Conservation (phyloP, 2,329 filamentous ascomycete species). For the Claviceps fusiformis region DNA sequence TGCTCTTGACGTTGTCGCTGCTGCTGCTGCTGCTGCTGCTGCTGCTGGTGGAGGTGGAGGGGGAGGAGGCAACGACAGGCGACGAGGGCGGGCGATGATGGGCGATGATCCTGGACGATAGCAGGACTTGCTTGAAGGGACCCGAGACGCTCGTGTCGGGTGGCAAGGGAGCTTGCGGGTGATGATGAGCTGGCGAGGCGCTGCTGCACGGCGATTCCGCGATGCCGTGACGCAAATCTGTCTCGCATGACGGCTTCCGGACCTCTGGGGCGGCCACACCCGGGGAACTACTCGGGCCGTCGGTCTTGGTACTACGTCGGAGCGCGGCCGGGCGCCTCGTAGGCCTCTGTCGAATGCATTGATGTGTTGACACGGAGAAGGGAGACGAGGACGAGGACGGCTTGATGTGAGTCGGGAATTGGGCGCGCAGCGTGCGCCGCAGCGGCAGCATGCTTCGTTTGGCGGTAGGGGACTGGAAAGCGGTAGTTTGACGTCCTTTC, state of each 20-base stretch:
- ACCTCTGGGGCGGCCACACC: not conserved
- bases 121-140: conserved; percentile 7
- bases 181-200: not conserved
- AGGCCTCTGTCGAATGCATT: conserved; percentile 2
- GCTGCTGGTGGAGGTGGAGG: not conserved
- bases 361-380: conserved; percentile 5
- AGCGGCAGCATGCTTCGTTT: not conserved
- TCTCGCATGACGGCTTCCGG: too few species aligned
- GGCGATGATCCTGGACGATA: conserved; percentile 8
- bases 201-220: too few species aligned
- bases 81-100: not conserved
- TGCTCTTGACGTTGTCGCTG: not conserved
- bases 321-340: not conserved
- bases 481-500: too few species aligned
- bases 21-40: not conserved
- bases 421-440: not conserved
- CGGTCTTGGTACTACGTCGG: not conserved
- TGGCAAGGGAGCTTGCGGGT: not conserved
- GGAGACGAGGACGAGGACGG: not conserved
- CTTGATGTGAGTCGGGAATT: not conserved
- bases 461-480: too few species aligned
- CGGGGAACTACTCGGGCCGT: too few species aligned
- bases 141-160: not conserved
- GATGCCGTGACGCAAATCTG: not conserved
- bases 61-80: too few species aligned